Base-by-base conservation (phyloP, 805 yeast species). In the Debaryomyces tyrocola region DNA sequence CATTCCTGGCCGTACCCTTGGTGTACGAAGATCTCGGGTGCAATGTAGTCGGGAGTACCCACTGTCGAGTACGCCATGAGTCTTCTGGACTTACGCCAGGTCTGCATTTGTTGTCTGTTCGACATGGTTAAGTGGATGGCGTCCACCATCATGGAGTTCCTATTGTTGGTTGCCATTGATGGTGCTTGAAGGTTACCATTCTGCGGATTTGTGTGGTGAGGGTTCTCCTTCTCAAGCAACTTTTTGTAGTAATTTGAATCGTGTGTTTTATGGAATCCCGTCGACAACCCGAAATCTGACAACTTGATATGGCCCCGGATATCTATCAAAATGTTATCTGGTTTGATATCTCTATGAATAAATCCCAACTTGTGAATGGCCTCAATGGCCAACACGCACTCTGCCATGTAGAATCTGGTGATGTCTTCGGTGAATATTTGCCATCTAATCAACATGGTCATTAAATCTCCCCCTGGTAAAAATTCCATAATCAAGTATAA, bases 1-100 rank as follows among this genome's bases (percentile, higher is more conserved):
- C 97, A 90, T 62, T 90, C 96, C 69, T 90, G 96, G 10, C 97
- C 96, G 66, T 90, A 90, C 4, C 97, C 97, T 70, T 90, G 94
- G 57, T 90, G 90, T 40, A 89, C 75, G 58, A 90, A 90, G 50
- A 90, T 91, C 63, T 90, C 97, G 0, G 97, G 97, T 0, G 97
- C 97, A 66, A 90, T 90, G 63, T 90, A 90, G 65, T 90, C 97
- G 0, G 97, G 97, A 0, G 97, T 90, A 39, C 97, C 97, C 27
- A 90, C 97, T 0, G 97, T 91, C 6, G 96, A 89, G 62, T 90
- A 90, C 1, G 97, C 97, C 96, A 91, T 90, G 45, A 90, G 66
- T 52, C 97, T 78, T 55, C 97, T 77, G 14, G 92, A 84, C 64
- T 90, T 89, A 59, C 97, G 79, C 97, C 97, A 90, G 0, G 97